Evolutionary conservation across 2,329 filamentous ascomycete species (phyloP).

Genomic region (Chaetomium sp.): DNA sequence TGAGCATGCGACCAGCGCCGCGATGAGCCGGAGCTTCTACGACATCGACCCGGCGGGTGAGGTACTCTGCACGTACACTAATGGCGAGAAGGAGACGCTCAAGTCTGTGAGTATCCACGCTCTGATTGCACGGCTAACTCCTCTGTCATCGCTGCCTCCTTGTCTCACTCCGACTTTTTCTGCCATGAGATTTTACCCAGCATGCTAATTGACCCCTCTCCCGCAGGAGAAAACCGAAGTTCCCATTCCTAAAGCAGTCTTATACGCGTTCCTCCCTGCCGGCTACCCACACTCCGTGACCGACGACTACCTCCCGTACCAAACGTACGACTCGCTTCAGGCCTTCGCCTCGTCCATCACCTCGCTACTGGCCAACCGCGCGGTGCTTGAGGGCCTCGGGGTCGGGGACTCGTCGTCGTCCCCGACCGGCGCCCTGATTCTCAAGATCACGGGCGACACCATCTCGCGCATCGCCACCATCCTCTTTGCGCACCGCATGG

Average conservation of each 20-base stretch:
- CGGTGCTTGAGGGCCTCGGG: conserved; percentile 77
- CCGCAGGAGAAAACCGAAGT: conserved; percentile 43
- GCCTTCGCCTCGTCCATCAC: conserved; percentile 84
- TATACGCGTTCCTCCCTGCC: conserved; percentile 80
- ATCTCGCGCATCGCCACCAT: conserved; percentile 83
- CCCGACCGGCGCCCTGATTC: conserved; percentile 76
- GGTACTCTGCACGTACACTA: conserved; percentile 42
- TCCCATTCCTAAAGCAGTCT: conserved; percentile 43
- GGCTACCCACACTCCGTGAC: conserved; percentile 90
- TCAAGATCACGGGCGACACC: conserved; percentile 81
- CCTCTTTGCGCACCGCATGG: conserved; percentile 78
- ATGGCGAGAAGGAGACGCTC: conserved; percentile 32
- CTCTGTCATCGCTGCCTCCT: not conserved
- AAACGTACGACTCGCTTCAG: conserved; percentile 73
- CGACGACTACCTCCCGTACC: conserved; percentile 77
- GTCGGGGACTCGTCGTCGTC: conserved; percentile 79
- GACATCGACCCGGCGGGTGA: conserved; percentile 45
- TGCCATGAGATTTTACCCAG: not conserved
- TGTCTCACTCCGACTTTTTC: not conserved
- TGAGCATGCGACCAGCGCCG: conserved; percentile 19
- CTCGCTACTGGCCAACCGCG: conserved; percentile 75
- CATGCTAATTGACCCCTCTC: not conserved
- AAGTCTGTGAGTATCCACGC: conserved; percentile 33
- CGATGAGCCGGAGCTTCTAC: conserved; percentile 33
- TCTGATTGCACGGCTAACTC: not conserved